phyloP scores from a whole-genome alignment of 1,284 basidiomycete genomes.

The Meripilus lineatus region DNA sequence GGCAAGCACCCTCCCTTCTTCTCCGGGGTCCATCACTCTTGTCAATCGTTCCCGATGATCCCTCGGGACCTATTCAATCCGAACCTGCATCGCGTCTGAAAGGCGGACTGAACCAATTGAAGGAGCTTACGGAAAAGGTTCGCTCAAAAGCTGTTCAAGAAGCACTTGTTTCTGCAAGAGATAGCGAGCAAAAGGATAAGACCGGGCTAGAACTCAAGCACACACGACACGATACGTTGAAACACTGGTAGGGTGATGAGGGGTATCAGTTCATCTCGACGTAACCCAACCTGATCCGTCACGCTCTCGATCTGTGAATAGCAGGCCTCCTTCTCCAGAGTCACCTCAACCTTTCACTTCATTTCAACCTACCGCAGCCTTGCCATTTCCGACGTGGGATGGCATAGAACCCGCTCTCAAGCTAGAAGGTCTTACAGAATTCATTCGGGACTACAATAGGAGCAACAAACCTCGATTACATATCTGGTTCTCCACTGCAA shows the following conservation, averaged over 20 bases:
- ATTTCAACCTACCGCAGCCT: constrained; percentile 32
- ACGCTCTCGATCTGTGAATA: constrained; percentile 19
- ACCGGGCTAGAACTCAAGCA: constrained; percentile 1
- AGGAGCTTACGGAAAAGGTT: constrained; percentile 2
- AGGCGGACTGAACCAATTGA: constrained; percentile 2
- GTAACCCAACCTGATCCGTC: constrained; percentile 6
- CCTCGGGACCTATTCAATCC: neutral
- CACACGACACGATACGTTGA: neutral
- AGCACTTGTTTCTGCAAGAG: neutral
- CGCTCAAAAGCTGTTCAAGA: constrained; percentile 5
- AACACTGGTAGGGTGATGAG: no score
- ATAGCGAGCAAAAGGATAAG: constrained; percentile 2
- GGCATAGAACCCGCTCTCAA: constrained; percentile 32
- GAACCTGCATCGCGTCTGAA: neutral
- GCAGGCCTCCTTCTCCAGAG: constrained; percentile 50
- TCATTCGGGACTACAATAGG: constrained; percentile 50
- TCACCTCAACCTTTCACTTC: constrained; percentile 55
- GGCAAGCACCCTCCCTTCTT: constrained; percentile 2
- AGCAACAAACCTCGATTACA: constrained; percentile 37
- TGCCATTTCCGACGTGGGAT: constrained; percentile 38
- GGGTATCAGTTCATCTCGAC: no score
- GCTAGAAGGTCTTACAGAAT: constrained; percentile 41
- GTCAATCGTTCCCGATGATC: neutral
- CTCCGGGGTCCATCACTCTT: neutral
- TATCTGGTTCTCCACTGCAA: constrained; percentile 42